Conservation (phyloP, 2,329 filamentous ascomycete species). For the Colletotrichum musicola region DNA sequence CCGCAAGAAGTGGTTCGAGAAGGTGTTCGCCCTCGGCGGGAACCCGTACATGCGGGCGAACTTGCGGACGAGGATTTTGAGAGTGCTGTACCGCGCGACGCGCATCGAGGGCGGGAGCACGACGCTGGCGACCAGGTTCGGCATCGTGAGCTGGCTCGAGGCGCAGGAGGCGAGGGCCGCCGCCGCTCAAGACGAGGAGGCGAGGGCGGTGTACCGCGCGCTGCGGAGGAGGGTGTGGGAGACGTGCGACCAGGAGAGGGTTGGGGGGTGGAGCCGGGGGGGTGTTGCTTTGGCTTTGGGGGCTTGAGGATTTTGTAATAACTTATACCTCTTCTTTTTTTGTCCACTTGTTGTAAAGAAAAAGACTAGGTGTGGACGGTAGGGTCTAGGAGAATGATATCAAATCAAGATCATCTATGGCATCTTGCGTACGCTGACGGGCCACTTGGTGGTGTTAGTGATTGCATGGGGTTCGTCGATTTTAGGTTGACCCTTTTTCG, state of each 20-base stretch:
- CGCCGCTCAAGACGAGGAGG: constrained; percentile 47
- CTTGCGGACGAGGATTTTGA: constrained; percentile 70
- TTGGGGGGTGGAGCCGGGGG: constrained; percentile 74
- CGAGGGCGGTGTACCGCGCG: constrained; percentile 62
- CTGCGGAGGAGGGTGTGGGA: constrained; percentile 72
- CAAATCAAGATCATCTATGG: neutral
- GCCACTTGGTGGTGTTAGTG: too few species aligned
- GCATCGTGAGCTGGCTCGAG: constrained; percentile 80
- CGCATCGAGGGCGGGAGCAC: constrained; percentile 79
- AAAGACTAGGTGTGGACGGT: neutral
- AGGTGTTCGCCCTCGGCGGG: constrained; percentile 76
- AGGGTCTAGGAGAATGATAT: neutral
- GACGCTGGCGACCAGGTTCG: constrained; percentile 83
- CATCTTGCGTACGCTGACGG: neutral
- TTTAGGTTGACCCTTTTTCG: too few species aligned
- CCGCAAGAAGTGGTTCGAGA: constrained; percentile 78
- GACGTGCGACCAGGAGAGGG: constrained; percentile 75
- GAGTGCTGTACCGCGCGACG: constrained; percentile 76
- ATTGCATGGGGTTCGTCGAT: too few species aligned
- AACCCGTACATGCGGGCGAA: constrained; percentile 73
- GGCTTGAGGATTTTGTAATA: constrained; percentile 6
- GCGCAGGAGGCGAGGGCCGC: constrained; percentile 64
- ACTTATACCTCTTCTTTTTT: neutral
- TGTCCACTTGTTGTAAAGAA: neutral
- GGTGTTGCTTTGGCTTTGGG: constrained; percentile 46